These are phyloP conservation scores for Setomelanomma holmii DNA, from an alignment of 2,329 filamentous ascomycete genomes.

Conservation along the genomic window DNA sequence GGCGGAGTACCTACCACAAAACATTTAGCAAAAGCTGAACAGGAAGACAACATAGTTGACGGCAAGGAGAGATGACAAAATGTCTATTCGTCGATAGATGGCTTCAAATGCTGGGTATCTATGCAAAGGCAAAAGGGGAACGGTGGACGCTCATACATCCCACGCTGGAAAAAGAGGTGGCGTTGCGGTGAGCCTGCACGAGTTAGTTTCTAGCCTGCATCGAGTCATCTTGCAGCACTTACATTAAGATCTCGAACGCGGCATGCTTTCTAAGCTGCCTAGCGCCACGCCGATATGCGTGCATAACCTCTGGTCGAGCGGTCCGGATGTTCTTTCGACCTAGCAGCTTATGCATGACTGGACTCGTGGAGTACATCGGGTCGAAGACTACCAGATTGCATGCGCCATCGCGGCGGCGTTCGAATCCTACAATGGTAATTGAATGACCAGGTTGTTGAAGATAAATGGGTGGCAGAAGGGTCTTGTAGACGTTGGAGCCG, in stretches of 20 bases:
- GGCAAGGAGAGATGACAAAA: not conserved
- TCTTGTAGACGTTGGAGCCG: conserved; percentile 69
- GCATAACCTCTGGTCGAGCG: conserved; percentile 63
- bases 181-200: conserved; percentile 43
- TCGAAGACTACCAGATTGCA: conserved; percentile 85
- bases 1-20: conserved; percentile 41
- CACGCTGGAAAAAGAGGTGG: conserved; percentile 49
- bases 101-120: conserved; percentile 21
- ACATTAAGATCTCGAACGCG: conserved; percentile 83
- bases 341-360: conserved; percentile 66
- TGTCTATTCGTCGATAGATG: conserved; percentile 18
- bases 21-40: conserved; percentile 31
- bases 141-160: conserved; percentile 46
- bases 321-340: conserved; percentile 55
- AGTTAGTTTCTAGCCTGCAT: no score
- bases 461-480: conserved; percentile 82
- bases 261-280: conserved; percentile 73
- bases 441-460: conserved; percentile 92
- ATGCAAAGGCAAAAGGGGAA: conserved; percentile 13
- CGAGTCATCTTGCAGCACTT: conserved; percentile 50
- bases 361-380: conserved; percentile 77
- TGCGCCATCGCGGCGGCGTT: conserved; percentile 69
- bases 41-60: not conserved
- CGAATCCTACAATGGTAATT: conserved; percentile 85
- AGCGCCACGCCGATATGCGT: conserved; percentile 72